phyloP scores from a whole-genome alignment of 352 stramenopile species.

The Pythium folliculosum region DNA sequence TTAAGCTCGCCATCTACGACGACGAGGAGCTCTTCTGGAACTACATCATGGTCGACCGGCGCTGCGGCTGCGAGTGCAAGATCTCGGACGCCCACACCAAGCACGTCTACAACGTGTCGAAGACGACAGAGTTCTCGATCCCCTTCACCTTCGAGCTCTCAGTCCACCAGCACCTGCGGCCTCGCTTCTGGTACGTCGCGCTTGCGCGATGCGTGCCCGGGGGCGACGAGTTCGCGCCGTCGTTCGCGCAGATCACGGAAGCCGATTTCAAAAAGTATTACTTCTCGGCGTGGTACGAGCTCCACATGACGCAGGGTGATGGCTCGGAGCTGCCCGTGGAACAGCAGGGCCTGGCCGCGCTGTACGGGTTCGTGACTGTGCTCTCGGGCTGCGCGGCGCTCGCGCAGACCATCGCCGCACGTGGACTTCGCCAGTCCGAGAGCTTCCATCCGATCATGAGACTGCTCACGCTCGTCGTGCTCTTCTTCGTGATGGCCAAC shows the following conservation, averaged over 20 bases:
- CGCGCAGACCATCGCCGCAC: conserved; percentile 50
- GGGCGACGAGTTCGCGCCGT: conserved; percentile 58
- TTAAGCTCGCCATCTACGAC: conserved; percentile 81
- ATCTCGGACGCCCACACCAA: conserved; percentile 68
- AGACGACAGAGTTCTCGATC: conserved; percentile 43
- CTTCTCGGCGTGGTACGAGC: conserved; percentile 75
- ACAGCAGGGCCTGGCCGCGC: conserved; percentile 52
- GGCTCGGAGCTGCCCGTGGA: conserved; percentile 70
- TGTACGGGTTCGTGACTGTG: conserved; percentile 55
- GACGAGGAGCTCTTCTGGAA: conserved; percentile 81
- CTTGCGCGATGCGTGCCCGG: conserved; percentile 69
- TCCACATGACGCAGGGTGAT: conserved; percentile 76
- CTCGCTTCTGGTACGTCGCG: conserved; percentile 75
- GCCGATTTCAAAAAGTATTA: conserved; percentile 75
- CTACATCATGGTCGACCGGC: conserved; percentile 62
- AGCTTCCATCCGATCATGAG: conserved; percentile 82
- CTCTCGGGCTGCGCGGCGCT: conserved; percentile 37
- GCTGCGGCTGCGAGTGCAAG: conserved; percentile 76
- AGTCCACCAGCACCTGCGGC: conserved; percentile 63
- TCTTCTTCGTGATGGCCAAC: conserved; percentile 68
- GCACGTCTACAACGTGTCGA: conserved; percentile 63
- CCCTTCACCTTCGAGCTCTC: conserved; percentile 65
- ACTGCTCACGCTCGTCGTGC: conserved; percentile 63
- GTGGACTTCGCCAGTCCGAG: conserved; percentile 51
- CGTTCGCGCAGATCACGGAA: conserved; percentile 70